phyloP scores from a whole-genome alignment of 2,329 filamentous ascomycete genomes.

The Colletotrichum gloeosporioides region DNA sequence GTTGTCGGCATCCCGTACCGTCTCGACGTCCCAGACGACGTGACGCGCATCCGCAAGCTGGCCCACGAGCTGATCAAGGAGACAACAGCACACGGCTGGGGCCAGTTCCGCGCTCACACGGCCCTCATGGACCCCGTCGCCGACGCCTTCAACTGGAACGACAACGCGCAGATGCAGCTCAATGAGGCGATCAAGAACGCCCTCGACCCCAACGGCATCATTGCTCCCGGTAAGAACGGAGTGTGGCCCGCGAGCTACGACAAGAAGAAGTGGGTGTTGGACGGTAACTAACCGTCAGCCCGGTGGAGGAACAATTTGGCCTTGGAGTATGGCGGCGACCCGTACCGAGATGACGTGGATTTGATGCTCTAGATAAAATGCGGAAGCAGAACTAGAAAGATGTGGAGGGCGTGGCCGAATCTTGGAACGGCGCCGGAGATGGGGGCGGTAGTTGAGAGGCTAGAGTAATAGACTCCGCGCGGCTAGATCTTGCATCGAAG shows the following conservation, averaged over 20 bases:
- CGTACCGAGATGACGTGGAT: not conserved
- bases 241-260: constrained; percentile 37
- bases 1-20: constrained; percentile 60
- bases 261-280: constrained; percentile 21
- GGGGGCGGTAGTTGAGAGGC: not conserved
- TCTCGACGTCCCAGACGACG: constrained; percentile 42
- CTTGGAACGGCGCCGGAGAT: not conserved
- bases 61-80: constrained; percentile 41
- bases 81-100: constrained; percentile 42
- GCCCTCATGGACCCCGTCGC: constrained; percentile 49
- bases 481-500: not conserved
- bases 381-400: not conserved
- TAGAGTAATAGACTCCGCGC: not conserved
- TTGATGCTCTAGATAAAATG: not conserved
- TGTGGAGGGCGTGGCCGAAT: not conserved
- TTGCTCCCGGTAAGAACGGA: constrained; percentile 36
- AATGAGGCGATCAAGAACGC: constrained; percentile 50
- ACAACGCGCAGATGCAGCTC: constrained; percentile 43
- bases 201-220: constrained; percentile 42
- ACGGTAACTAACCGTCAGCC: not conserved
- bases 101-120: constrained; percentile 50
- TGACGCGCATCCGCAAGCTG: constrained; percentile 27
- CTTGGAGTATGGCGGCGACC: not conserved
- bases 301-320: not conserved
- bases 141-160: constrained; percentile 46